Conservation (phyloP, 2,329 filamentous ascomycete species). For the Claviceps capensis region DNA sequence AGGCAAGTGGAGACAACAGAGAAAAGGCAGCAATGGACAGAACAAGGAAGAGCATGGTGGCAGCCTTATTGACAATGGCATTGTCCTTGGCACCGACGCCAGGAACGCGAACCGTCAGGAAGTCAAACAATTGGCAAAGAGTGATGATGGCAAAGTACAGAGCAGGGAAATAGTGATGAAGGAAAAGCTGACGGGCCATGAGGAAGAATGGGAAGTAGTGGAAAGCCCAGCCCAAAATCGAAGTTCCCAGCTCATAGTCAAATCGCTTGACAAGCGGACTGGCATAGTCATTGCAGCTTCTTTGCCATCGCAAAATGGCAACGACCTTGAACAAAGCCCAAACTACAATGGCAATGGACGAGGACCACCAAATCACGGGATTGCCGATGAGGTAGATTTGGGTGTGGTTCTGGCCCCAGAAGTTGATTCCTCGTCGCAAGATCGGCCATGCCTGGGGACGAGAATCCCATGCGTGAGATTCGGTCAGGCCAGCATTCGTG, state of each 20-base stretch:
- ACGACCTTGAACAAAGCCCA: constrained; percentile 80
- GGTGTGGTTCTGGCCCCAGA: constrained; percentile 89
- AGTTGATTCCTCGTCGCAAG: constrained; percentile 90
- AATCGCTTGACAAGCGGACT: constrained; percentile 84
- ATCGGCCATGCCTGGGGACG: constrained; percentile 88
- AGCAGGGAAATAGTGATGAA: constrained; percentile 97
- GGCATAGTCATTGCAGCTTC: constrained; percentile 76
- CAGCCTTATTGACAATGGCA: constrained; percentile 60
- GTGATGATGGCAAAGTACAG: constrained; percentile 89
- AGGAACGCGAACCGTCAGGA: constrained; percentile 58
- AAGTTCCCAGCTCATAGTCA: constrained; percentile 89
- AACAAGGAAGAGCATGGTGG: constrained; percentile 60
- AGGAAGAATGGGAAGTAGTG: constrained; percentile 99
- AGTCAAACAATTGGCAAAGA: constrained; percentile 83
- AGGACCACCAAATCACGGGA: constrained; percentile 87
- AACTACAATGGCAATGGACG: constrained; percentile 60
- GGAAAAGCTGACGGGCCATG: constrained; percentile 94
- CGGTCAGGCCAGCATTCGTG: constrained; percentile 89
- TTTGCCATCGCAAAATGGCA: constrained; percentile 84
- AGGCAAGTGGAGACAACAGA: constrained; percentile 78
- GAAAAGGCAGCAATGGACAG: constrained; percentile 64
- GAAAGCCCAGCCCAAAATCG: constrained; percentile 85
- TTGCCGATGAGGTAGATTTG: constrained; percentile 97
- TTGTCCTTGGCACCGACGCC: constrained; percentile 50
- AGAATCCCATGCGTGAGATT: constrained; percentile 97